These are phyloP conservation scores for Fusarium pseudonygamai DNA, from an alignment of 2,329 filamentous ascomycete genomes.

Conservation along the genomic window DNA sequence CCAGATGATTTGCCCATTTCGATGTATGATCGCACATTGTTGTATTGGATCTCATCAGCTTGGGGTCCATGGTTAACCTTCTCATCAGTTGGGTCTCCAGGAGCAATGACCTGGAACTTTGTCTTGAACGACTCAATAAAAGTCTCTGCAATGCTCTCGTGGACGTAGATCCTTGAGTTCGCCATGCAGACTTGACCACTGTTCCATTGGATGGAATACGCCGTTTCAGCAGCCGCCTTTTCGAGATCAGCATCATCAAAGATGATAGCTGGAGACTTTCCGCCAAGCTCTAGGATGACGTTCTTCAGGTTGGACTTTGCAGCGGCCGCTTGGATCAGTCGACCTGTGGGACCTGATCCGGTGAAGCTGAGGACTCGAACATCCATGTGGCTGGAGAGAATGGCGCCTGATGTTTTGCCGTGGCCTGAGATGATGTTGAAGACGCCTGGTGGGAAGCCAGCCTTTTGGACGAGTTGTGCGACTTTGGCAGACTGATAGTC, in stretches of 20 bases:
- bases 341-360: slow-evolving; percentile 75
- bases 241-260: slow-evolving; percentile 61
- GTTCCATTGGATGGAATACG: slow-evolving; percentile 59
- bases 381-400: slow-evolving; percentile 71
- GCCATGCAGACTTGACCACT: slow-evolving; percentile 69
- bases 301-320: slow-evolving; percentile 71
- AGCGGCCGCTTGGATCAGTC: slow-evolving; percentile 75
- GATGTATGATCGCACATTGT: slow-evolving; percentile 1
- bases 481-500: slow-evolving; percentile 14
- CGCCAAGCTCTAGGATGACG: slow-evolving; percentile 72
- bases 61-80: slow-evolving; percentile 15
- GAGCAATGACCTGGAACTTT: neutral
- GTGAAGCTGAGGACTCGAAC: slow-evolving; percentile 82
- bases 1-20: slow-evolving; percentile 11
- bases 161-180: slow-evolving; percentile 67
- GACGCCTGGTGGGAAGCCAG: slow-evolving; percentile 79
- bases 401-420: slow-evolving; percentile 71
- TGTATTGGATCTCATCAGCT: slow-evolving; percentile 11
- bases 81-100: neutral
- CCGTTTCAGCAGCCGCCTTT: slow-evolving; percentile 57
- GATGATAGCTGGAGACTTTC: slow-evolving; percentile 71
- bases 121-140: slow-evolving; percentile 6
- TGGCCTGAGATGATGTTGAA: slow-evolving; percentile 78
- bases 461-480: slow-evolving; percentile 70
- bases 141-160: slow-evolving; percentile 54